Percentiles rank a stretch among this genome's conserved stretches.
Evolutionary conservation across 1,284 basidiomycete genomes (phyloP).

Genomic region (Ceratobasidium sp.): DNA sequence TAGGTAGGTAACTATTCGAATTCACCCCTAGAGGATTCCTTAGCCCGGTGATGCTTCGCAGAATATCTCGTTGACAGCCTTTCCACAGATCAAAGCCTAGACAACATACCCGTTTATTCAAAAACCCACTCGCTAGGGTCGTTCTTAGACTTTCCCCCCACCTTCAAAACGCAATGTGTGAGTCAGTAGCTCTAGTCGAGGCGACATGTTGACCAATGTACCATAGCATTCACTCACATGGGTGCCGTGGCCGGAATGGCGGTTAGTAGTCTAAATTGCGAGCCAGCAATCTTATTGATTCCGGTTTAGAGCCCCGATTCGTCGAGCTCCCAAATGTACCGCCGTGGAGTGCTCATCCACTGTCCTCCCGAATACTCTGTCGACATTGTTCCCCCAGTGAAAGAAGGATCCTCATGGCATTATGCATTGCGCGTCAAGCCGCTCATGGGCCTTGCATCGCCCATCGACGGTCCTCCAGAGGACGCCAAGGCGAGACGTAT

Average conservation of each 20-base stretch:
- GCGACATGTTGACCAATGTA: neutral
- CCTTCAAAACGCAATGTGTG: constrained; percentile 21
- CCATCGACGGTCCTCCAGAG: constrained; percentile 7
- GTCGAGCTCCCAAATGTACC: constrained; percentile 41
- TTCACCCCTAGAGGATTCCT: neutral
- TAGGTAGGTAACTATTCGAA: constrained; percentile 26
- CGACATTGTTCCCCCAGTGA: constrained; percentile 39
- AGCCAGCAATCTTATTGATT: constrained; percentile 4
- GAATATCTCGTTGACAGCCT: constrained; percentile 18
- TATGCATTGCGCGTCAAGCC: constrained; percentile 41
- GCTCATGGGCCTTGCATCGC: constrained; percentile 15
- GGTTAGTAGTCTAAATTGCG: constrained; percentile 19
- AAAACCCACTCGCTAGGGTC: constrained; percentile 7
- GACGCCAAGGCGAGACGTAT: constrained; percentile 14
- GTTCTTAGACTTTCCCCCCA: too few relatives aligned
- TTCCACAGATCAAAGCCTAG: constrained; percentile 2
- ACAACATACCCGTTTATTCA: constrained; percentile 11
- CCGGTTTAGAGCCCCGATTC: constrained; percentile 31
- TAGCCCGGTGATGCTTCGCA: constrained; percentile 10
- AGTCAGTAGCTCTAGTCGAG: neutral
- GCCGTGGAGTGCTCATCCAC: constrained; percentile 41
- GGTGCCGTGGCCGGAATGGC: constrained; percentile 36
- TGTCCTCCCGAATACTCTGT: constrained; percentile 40
- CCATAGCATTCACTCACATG: constrained; percentile 26
- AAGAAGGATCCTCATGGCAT: constrained; percentile 40